phyloP scores from a whole-genome alignment of 2,329 filamentous ascomycete species.

The Helicocarpus griseus region DNA sequence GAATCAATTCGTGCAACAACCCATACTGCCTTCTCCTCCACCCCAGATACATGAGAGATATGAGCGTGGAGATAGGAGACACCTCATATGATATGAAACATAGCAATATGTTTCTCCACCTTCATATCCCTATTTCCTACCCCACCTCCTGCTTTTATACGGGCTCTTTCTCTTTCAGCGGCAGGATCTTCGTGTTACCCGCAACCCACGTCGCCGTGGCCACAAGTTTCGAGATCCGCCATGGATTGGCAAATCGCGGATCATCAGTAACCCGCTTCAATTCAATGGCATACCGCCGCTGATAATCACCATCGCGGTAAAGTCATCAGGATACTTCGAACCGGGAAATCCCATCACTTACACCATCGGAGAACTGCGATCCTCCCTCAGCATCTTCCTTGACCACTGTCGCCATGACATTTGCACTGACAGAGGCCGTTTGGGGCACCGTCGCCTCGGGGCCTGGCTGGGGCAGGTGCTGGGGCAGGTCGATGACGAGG shows the following conservation, averaged over 20 bases:
- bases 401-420: background rate
- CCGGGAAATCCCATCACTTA: background rate
- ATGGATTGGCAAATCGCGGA: background rate
- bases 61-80: too few species aligned
- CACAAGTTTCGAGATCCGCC: background rate
- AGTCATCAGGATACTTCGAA: too few species aligned
- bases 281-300: constrained; percentile 2
- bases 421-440: background rate
- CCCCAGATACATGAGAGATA: too few species aligned
- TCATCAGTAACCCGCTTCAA: background rate
- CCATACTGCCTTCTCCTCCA: too few species aligned
- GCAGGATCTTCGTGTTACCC: background rate
- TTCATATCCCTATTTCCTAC: background rate
- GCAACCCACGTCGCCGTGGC: background rate
- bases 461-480: background rate
- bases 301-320: too few species aligned
- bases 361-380: background rate
- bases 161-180: background rate
- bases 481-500: background rate
- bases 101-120: background rate
- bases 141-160: background rate
- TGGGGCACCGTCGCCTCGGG: background rate
- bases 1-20: too few species aligned
- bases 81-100: too few species aligned
- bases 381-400: background rate